A percentile compares a stretch with the other conserved stretches of the same genome.
Conservation (phyloP, 208 protist species). For the Porcisia deanei region DNA sequence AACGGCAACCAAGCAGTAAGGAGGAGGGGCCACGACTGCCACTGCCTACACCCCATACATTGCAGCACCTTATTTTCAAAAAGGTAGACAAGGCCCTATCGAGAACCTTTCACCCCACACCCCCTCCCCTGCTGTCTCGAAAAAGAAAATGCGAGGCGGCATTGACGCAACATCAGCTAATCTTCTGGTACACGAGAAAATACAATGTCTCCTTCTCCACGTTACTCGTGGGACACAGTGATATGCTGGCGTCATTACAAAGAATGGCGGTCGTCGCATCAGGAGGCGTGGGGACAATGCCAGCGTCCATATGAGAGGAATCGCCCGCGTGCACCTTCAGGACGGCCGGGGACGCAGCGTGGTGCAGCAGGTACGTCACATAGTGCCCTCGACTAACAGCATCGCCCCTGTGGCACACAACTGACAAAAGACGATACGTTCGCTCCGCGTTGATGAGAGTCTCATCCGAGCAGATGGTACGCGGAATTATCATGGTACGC, state of each 20-base stretch:
- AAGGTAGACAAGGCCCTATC: no score
- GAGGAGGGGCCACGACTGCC: no score
- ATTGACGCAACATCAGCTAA: background rate
- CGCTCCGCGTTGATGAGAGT: conserved; percentile 44
- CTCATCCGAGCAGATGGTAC: conserved; percentile 48
- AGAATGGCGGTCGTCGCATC: conserved; percentile 36
- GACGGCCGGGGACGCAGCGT: conserved; percentile 40
- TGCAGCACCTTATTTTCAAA: no score
- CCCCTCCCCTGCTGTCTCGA: no score
- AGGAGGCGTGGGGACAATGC: conserved; percentile 8
- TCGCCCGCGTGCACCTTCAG: conserved; percentile 20
- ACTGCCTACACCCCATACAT: no score
- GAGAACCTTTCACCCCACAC: no score
- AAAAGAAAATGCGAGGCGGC: no score
- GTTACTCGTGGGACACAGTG: conserved; percentile 17
- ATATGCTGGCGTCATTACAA: conserved; percentile 78
- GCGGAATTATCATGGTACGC: conserved; percentile 57
- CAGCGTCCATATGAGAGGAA: conserved; percentile 3
- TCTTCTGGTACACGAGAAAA: conserved; percentile 78
- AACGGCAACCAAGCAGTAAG: background rate
- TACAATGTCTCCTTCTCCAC: conserved; percentile 68
- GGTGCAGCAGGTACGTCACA: conserved; percentile 63
- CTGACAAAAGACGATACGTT: conserved; percentile 65
- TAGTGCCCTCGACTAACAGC: conserved; percentile 71
- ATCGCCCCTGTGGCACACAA: conserved; percentile 68